Evolutionary conservation across 371 early-diverging fungal genomes (phyloP), one percentile per base, ranked within the genome.

Genomic region (Homolaphlyctis polyrhiza): DNA sequence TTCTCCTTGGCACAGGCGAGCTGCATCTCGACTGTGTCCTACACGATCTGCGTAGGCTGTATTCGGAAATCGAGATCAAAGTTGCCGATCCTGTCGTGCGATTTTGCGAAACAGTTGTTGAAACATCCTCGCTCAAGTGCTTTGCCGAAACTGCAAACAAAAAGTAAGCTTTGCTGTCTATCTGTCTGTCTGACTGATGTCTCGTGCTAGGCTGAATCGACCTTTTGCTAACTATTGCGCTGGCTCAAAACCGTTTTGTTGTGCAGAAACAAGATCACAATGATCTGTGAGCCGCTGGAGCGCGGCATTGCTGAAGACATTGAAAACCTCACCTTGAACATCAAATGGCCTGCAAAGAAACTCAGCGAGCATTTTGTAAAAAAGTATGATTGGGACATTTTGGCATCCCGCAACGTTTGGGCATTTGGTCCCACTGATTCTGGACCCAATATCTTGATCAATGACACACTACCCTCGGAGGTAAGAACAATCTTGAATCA

Each of bases 141-240:
- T 95, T 90, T 80, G 96, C 95, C 8, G 93, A 96, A 73, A 94
- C 96, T 6, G 94, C 97, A n/a, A 98, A 98, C 82, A 92, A 94
- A 75, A 93, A 93, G 84, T 68, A 6, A 29, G 35, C 47, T 13
- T 27, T 28, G 13, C 49, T 57, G 34, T 61, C n/a, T 28, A 27
- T 28, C 2, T 28, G 14, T 11, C 11, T 64, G 45, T 16, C 13
- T 28, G 1, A 8, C 30, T 64, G 29, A 34, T 64, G 27, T 21
- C 27, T 43, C 35, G 27, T 35, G 8, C 14, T 1, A 47, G 28
- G 5, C 27, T 64, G 14, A 66, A 52, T n/a, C n/a, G n/a, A n/a
- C n/a, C n/a, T n/a, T n/a, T 58, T 1, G 6, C 6, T 21, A 35
- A 54, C 34, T 33, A 23, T 27, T 3, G 34, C 45, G 34, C 33